Evolutionary conservation across 805 yeast species (phyloP).

Genomic region (Kluyveromyces lactis): DNA sequence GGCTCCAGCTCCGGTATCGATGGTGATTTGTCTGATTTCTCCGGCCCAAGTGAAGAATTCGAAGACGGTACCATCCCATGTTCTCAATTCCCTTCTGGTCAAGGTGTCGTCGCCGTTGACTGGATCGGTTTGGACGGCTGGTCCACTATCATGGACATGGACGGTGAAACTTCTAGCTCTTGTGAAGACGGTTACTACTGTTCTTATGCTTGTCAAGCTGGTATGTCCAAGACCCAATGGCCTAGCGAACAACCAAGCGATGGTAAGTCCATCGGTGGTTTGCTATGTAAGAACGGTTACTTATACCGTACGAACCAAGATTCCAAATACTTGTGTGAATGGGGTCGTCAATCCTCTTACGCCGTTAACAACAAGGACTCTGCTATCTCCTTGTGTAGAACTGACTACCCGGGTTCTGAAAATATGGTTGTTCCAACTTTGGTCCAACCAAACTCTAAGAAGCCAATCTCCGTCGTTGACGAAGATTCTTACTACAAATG

Average conservation of each 20-base stretch:
- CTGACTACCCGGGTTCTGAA: slow-evolving; percentile 79
- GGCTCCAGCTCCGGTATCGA: slow-evolving; percentile 30
- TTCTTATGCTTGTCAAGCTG: slow-evolving; percentile 71
- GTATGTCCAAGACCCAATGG: slow-evolving; percentile 80
- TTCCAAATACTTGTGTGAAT: slow-evolving; percentile 50
- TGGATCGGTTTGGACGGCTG: slow-evolving; percentile 46
- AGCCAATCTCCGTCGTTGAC: slow-evolving; percentile 53
- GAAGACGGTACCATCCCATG: slow-evolving; percentile 63
- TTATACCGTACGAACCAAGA: slow-evolving; percentile 52
- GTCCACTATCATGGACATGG: slow-evolving; percentile 46
- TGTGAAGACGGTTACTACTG: slow-evolving; percentile 66
- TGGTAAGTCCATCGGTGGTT: slow-evolving; percentile 70
- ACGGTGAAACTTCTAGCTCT: slow-evolving; percentile 52
- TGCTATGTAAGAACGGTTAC: slow-evolving; percentile 52
- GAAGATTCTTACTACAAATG: slow-evolving; percentile 51
- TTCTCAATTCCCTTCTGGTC: slow-evolving; percentile 57
- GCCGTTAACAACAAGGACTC: slow-evolving; percentile 44
- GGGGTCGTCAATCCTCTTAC: slow-evolving; percentile 50
- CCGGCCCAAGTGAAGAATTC: slow-evolving; percentile 44
- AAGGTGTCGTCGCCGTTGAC: slow-evolving; percentile 56
- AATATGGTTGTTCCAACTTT: slow-evolving; percentile 71
- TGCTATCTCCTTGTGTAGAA: slow-evolving; percentile 61
- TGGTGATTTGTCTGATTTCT: slow-evolving; percentile 47
- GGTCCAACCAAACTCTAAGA: slow-evolving; percentile 38
- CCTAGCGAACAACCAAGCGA: slow-evolving; percentile 56